A percentile compares a stretch with the other conserved stretches of the same genome.
phyloP scores from a whole-genome alignment of 1,284 basidiomycete species.

The Sanghuangporus baumii region DNA sequence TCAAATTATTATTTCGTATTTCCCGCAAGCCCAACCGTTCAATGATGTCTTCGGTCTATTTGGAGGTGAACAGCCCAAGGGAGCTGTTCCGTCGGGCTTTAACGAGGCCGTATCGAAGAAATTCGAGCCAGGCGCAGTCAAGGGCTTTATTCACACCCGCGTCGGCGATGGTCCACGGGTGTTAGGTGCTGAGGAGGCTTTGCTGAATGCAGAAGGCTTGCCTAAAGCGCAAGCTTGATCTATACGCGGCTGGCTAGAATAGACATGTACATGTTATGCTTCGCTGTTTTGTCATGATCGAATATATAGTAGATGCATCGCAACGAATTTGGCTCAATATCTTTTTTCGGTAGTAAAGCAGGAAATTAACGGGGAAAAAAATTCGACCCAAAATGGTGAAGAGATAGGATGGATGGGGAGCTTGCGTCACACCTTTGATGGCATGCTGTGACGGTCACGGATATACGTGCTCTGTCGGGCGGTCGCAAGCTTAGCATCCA shows the following conservation, averaged over 20 bases:
- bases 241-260: neutral
- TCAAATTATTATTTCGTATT: conserved; percentile 71
- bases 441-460: neutral
- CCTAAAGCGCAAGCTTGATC: conserved; percentile 29
- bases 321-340: no score
- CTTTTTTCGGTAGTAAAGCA: neutral
- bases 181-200: conserved; percentile 45
- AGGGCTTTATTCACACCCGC: conserved; percentile 83
- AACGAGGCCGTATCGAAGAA: conserved; percentile 71
- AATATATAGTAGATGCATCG: no score
- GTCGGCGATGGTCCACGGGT: conserved; percentile 88
- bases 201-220: conserved; percentile 53
- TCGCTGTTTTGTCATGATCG: no score
- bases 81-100: conserved; percentile 63
- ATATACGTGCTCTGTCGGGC: neutral
- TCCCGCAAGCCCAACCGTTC: conserved; percentile 75
- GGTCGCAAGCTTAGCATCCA: neutral
- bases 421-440: neutral
- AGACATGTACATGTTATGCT: neutral
- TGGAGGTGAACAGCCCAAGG: conserved; percentile 31
- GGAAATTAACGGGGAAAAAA: neutral
- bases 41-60: conserved; percentile 71
- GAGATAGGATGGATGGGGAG: neutral
- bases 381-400: neutral
- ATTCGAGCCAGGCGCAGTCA: conserved; percentile 74